Conservation (phyloP, 345 rosid species). For the Syzygium oleosum region DNA sequence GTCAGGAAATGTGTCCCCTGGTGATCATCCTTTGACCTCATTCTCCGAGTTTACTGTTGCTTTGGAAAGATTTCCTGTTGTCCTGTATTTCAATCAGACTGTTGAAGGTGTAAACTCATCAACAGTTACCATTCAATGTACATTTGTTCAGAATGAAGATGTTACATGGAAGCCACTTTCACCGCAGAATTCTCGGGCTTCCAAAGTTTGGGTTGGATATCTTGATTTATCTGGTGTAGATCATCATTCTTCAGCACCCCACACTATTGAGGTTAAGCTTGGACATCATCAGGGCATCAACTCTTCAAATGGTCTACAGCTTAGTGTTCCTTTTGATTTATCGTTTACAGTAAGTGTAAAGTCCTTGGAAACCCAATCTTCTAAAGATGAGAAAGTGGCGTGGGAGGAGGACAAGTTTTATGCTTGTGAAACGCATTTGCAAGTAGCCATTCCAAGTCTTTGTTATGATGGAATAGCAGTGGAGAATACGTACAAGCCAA, state of each 20-base stretch:
- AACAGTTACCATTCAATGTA: slow-evolving; percentile 36
- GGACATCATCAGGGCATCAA: slow-evolving; percentile 61
- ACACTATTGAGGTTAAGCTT: slow-evolving; percentile 41
- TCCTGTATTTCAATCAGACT: slow-evolving; percentile 70
- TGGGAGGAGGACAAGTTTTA: slow-evolving; percentile 55
- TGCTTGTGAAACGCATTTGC: slow-evolving; percentile 20
- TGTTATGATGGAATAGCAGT: slow-evolving; percentile 19
- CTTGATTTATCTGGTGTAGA: slow-evolving; percentile 23
- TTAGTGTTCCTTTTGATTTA: slow-evolving; percentile 26
- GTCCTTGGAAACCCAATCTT: slow-evolving; percentile 12
- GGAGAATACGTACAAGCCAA: slow-evolving; percentile 18
- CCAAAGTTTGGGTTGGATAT: slow-evolving; percentile 65
- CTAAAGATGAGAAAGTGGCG: slow-evolving; percentile 24
- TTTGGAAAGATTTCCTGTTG: slow-evolving; percentile 47
- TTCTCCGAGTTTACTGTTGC: slow-evolving; percentile 19
- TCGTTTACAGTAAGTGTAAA: slow-evolving; percentile 32
- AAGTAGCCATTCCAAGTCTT: slow-evolving; percentile 21
- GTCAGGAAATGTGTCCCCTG: slow-evolving; percentile 23
- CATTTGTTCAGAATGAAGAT: slow-evolving; percentile 20
- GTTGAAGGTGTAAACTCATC: slow-evolving; percentile 67
- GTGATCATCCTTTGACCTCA: slow-evolving; percentile 16
- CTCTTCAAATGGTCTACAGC: slow-evolving; percentile 51
- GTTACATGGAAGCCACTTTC: slow-evolving; percentile 62
- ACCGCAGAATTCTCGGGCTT: slow-evolving; percentile 14
- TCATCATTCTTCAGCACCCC: slow-evolving; percentile 12